Evolutionary conservation across 2,329 filamentous ascomycete species (phyloP).

Genomic region (Coccinonectria pachysandricola): DNA sequence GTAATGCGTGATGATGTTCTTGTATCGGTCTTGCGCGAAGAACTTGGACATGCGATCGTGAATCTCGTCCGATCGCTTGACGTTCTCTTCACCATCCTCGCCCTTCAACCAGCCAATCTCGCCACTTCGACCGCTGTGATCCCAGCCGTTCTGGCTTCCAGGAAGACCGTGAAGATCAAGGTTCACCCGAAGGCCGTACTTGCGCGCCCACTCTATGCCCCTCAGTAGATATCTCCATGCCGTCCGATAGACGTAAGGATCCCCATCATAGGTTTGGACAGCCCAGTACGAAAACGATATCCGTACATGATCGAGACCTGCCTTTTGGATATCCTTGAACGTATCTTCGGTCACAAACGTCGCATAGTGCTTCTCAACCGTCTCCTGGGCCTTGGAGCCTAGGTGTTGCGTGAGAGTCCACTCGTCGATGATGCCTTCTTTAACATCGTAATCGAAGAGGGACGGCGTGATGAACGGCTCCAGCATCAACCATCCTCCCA

Average conservation of each 20-base stretch:
- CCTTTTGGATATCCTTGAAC: conserved; percentile 73
- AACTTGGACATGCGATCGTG: conserved; percentile 82
- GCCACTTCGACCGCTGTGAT: conserved; percentile 81
- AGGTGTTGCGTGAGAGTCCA: conserved; percentile 67
- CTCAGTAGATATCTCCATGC: conserved; percentile 91
- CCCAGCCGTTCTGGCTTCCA: conserved; percentile 95
- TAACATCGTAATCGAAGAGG: conserved; percentile 61
- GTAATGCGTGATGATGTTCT: conserved; percentile 85
- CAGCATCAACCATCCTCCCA: conserved; percentile 88
- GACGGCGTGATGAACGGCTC: conserved; percentile 96
- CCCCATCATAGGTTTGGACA: conserved; percentile 69
- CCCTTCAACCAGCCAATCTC: conserved; percentile 82
- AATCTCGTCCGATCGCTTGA: conserved; percentile 71
- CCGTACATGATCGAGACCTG: conserved; percentile 91
- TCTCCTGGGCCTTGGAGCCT: conserved; percentile 53
- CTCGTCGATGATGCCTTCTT: conserved; percentile 69
- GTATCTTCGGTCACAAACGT: conserved; percentile 77
- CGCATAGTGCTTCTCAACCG: conserved; percentile 85
- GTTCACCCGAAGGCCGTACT: conserved; percentile 85
- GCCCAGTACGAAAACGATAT: conserved; percentile 97
- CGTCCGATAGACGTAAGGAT: conserved; percentile 79
- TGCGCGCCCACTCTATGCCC: conserved; percentile 85
- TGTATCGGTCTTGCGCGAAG: conserved; percentile 88
- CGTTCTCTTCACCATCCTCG: conserved; percentile 69
- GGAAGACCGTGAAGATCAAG: conserved; percentile 87